These are phyloP conservation scores for Candida germanica DNA, from an alignment of 805 yeast genomes.

Conservation along the genomic window DNA sequence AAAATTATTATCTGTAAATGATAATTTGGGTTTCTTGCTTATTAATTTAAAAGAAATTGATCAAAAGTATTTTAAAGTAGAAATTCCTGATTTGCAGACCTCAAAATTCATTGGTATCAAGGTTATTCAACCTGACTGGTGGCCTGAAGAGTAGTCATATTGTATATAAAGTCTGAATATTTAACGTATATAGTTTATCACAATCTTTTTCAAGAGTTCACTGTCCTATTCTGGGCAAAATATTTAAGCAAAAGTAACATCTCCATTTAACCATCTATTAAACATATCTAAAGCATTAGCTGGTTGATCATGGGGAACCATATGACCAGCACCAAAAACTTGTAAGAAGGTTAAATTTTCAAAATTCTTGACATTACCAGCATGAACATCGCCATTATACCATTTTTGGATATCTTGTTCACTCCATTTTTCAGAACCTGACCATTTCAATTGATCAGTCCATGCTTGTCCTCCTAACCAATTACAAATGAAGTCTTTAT, in stretches of 20 bases:
- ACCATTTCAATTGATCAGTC: constrained; percentile 23
- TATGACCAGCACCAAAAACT: constrained; percentile 35
- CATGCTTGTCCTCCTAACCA: constrained; percentile 82
- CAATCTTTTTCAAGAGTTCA: too few species aligned
- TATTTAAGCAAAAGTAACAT: neutral
- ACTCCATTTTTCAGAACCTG: constrained; percentile 14
- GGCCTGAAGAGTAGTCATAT: constrained; percentile 56
- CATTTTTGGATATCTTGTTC: constrained; percentile 29
- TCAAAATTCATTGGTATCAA: constrained; percentile 40
- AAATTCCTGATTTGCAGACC: constrained; percentile 21
- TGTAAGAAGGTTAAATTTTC: constrained; percentile 30
- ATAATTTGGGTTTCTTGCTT: constrained; percentile 64
- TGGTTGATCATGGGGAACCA: constrained; percentile 36
- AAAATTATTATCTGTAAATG: constrained; percentile 51
- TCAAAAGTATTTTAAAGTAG: constrained; percentile 36
- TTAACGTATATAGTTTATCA: too few species aligned
- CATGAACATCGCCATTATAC: constrained; percentile 25
- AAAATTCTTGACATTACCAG: constrained; percentile 32
- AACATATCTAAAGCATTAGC: constrained; percentile 31
- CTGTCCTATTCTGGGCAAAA: too few species aligned
- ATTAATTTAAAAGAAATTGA: constrained; percentile 46
- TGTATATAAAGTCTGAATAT: too few species aligned
- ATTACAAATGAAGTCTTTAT: constrained; percentile 85
- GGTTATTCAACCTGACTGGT: constrained; percentile 69
- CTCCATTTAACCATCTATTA: constrained; percentile 30